phyloP scores from a whole-genome alignment of 139 green algal species.

The Diplosphaera chodatii region DNA sequence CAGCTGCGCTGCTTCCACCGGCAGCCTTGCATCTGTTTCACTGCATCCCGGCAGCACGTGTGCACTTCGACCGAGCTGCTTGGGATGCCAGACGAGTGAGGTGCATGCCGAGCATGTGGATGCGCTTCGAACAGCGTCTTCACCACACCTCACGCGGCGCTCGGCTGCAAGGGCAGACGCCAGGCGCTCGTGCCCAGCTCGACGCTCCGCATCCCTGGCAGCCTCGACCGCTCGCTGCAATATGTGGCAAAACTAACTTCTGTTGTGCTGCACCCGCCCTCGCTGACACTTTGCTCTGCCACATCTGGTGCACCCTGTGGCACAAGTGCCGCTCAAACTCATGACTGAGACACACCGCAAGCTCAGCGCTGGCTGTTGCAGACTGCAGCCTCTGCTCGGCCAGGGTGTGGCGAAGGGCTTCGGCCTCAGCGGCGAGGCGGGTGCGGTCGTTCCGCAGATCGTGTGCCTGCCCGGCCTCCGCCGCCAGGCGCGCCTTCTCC shows the following conservation, averaged over 20 bases:
- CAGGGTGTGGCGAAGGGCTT: background rate
- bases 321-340: too few relatives aligned
- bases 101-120: too few relatives aligned
- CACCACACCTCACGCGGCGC: background rate
- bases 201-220: background rate
- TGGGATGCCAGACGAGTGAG: too few relatives aligned
- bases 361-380: background rate
- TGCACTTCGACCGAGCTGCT: too few relatives aligned
- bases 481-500: background rate
- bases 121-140: too few relatives aligned
- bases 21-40: too few relatives aligned
- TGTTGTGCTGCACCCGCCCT: too few relatives aligned
- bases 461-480: constrained; percentile 1
- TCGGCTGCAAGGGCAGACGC: background rate
- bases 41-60: too few relatives aligned
- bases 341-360: background rate
- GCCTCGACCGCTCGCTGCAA: background rate
- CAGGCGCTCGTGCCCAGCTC: background rate
- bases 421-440: background rate
- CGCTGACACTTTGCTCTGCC: too few relatives aligned
- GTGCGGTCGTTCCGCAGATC: constrained; percentile 3
- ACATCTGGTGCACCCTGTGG: too few relatives aligned
- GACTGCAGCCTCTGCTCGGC: background rate
- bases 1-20: too few relatives aligned
- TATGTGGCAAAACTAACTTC: too few relatives aligned